A percentile compares a stretch with the other conserved stretches of the same genome.
phyloP scores from a whole-genome alignment of 2,329 filamentous ascomycete genomes.

The Fusarium odoratissimum region DNA sequence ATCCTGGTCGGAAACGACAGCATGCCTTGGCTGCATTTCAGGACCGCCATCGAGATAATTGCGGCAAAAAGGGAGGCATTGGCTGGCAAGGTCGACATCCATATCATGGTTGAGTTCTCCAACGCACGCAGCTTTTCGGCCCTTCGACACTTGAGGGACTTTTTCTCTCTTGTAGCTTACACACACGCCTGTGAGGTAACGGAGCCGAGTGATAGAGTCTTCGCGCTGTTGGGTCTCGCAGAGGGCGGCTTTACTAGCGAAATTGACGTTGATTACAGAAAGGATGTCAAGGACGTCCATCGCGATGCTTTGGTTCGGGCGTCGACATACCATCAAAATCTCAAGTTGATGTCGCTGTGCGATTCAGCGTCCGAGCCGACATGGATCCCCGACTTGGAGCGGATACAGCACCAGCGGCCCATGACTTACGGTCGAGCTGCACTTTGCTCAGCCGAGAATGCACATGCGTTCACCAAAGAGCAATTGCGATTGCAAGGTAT shows the following conservation, averaged over 20 bases:
- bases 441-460: not conserved
- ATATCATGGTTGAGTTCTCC: not conserved
- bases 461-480: not conserved
- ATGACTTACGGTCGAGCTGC: not conserved
- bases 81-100: not conserved
- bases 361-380: slow-evolving; percentile 2
- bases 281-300: not conserved
- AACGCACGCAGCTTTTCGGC: not conserved
- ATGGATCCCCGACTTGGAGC: slow-evolving; percentile 1
- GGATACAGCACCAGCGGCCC: not conserved
- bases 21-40: not conserved
- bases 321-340: not conserved
- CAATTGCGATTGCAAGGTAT: not conserved
- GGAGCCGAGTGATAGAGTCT: not conserved
- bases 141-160: not conserved
- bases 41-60: slow-evolving; percentile 1
- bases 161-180: not conserved
- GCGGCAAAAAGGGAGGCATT: not conserved
- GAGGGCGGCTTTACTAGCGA: not conserved
- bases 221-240: not conserved
- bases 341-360: not conserved
- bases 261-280: not conserved
- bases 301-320: slow-evolving; percentile 1
- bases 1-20: not conserved
- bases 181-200: slow-evolving; percentile 1